Conservation (phyloP, 2,329 filamentous ascomycete genomes). For the Teratosphaeria epicoccoides region DNA sequence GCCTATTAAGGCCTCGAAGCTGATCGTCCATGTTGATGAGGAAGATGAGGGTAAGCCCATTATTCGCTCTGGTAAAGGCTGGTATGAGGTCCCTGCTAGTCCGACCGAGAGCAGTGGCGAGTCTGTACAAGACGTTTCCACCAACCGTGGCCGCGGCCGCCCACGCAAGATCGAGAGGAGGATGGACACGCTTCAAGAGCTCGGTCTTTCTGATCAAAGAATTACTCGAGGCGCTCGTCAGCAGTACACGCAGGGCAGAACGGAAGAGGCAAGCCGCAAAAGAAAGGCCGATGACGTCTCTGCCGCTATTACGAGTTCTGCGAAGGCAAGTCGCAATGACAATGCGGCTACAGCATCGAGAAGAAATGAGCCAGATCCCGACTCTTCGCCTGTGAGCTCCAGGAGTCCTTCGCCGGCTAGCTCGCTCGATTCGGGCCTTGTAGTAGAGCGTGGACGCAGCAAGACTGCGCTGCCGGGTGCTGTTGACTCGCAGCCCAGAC, state of each 20-base stretch:
- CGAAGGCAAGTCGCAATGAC: background rate
- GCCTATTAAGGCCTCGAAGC: slow-evolving; percentile 1
- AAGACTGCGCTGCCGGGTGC: slow-evolving; percentile 1
- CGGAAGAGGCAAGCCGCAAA: background rate
- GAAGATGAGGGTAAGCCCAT: slow-evolving; percentile 8
- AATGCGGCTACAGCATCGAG: background rate
- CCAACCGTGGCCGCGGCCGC: background rate
- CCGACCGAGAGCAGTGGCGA: slow-evolving; percentile 1
- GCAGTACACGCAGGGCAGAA: background rate
- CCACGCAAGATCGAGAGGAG: background rate
- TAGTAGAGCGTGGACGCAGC: background rate
- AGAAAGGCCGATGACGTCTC: background rate
- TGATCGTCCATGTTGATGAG: background rate
- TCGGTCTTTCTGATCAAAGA: background rate
- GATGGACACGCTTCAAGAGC: background rate
- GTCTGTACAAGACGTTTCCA: background rate
- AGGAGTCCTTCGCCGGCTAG: background rate
- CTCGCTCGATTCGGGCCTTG: background rate
- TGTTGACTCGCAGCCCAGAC: background rate
- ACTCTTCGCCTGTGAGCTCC: slow-evolving; percentile 1
- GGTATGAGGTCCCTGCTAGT: slow-evolving; percentile 9
- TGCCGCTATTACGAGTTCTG: background rate
- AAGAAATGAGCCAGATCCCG: background rate
- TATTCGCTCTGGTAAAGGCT: slow-evolving; percentile 11
- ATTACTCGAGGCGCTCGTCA: background rate